Base-by-base conservation (phyloP, 2,329 filamentous ascomycete genomes). In the Eutypa lata region DNA sequence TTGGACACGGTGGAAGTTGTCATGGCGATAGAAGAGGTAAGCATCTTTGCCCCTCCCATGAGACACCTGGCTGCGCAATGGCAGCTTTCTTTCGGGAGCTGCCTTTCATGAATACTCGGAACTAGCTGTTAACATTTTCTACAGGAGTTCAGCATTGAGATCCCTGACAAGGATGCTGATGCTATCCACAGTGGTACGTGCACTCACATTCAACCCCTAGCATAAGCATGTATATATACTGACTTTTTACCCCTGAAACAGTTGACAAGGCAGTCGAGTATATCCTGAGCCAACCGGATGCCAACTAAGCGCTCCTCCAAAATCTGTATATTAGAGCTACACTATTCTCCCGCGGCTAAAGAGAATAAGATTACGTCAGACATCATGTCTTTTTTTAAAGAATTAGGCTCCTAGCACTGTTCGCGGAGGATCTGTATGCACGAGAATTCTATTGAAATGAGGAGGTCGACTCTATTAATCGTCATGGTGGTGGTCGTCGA, bases 1-100 rank as follows among this genome's bases (percentile, higher is more conserved):
- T 84, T 99, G 74, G 94, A 99, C 75, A 97, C 94, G 59, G 94
- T 99, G 60, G 94, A 99, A 82, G 94, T 99, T 63, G 94, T 99
- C 67, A 99, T 99, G 94, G 94, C 94, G 62, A 97, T 99, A 76
- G 94, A 99, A 84, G 94, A 99, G 87, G 89, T 91, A 76, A 60
- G 74, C 40, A 22, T 4, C 28, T 22, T 19, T 42, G n/a, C 19
- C 18, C 38, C 3, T 21, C 10, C 5, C 4, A 19, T 19, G 6
- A 10, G 26, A 10, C 10, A 31, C 10, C 26, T 31, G 26, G 26
- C 26, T 31, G 26, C 10, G 26, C 26, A 31, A 43, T 57, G 49
- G 26, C n/a, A n/a, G 50, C 53, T 48, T 35, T 16, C 18, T 38
- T n/a, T 33, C n/a, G 14, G 22, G 49, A 31, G 51, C 24, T 31